phyloP scores from a whole-genome alignment of 129 eudicot genomes.

The Ambrosia trifida region DNA sequence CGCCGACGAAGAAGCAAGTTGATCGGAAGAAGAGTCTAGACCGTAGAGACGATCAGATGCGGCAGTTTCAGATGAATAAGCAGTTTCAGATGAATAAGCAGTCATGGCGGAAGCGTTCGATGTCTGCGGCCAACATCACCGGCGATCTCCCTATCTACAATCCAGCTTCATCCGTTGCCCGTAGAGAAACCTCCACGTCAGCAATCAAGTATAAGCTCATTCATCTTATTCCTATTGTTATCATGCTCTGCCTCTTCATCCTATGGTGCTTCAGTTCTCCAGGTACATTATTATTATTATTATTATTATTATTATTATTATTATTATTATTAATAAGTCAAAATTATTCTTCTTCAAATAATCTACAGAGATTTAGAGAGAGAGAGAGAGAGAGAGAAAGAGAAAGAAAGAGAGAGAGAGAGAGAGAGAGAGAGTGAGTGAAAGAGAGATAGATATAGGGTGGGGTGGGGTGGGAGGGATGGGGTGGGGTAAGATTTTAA shows the following conservation, averaged over 20 bases:
- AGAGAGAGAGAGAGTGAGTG: too few species aligned
- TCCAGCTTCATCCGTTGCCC: conserved; percentile 32
- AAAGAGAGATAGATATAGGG: too few species aligned
- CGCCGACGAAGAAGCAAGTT: too few species aligned
- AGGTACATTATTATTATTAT: too few species aligned
- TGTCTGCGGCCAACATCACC: conserved; percentile 33
- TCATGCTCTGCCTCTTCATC: conserved; percentile 34
- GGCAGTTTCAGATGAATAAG: conserved; percentile 33
- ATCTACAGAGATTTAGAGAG: too few species aligned
- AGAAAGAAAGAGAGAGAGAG: too few species aligned
- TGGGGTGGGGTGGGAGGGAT: too few species aligned
- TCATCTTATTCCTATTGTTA: conserved; percentile 41
- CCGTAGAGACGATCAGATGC: too few species aligned
- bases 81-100: conserved; percentile 31
- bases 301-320: background rate
- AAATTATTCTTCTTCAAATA: too few species aligned
- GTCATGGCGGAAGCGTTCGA: conserved; percentile 35
- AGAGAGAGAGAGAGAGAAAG: too few species aligned
- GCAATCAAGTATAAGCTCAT: conserved; percentile 17
- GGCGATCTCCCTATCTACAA: conserved; percentile 37
- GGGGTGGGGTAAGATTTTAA: too few species aligned
- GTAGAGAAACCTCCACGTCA: conserved; percentile 26
- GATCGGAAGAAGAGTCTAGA: too few species aligned
- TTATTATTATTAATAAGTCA: background rate
- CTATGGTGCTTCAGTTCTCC: conserved; percentile 38